Conservation (phyloP, 1,139 yeast genomes). For the Pichiaceae sp. region DNA sequence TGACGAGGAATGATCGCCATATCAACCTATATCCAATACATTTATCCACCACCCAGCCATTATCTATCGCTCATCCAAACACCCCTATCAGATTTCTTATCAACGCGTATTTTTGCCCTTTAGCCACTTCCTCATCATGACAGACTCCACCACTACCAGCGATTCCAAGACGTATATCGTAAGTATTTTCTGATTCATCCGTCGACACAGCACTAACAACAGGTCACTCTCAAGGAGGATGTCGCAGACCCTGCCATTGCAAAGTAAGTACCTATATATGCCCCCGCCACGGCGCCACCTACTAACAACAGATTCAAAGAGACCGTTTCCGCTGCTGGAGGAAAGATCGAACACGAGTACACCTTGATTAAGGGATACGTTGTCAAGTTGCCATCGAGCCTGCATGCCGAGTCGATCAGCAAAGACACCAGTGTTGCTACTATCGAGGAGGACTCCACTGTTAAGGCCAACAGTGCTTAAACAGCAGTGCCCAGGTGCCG, state of each 20-base stretch:
- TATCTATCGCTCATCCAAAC: too few species aligned
- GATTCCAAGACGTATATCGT: constrained; percentile 6
- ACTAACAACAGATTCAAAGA: constrained; percentile 20
- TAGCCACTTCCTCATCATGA: background rate
- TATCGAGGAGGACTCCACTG: constrained; percentile 57
- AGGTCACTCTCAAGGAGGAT: constrained; percentile 22
- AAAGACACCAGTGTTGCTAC: constrained; percentile 39
- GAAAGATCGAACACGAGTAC: constrained; percentile 56
- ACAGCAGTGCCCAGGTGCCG: too few species aligned
- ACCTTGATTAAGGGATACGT: constrained; percentile 62
- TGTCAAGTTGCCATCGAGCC: constrained; percentile 39
- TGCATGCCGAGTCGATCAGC: constrained; percentile 35
- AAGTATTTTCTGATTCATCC: constrained; percentile 1
- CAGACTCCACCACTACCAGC: background rate
- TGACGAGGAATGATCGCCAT: background rate
- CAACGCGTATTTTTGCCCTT: too few species aligned
- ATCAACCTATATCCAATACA: background rate
- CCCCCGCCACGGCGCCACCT: background rate
- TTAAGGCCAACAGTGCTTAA: constrained; percentile 28
- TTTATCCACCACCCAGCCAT: too few species aligned
- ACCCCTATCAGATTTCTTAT: too few species aligned
- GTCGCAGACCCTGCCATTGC: constrained; percentile 21
- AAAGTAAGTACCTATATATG: constrained; percentile 12
- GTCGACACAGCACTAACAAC: constrained; percentile 1
- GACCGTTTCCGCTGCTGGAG: constrained; percentile 38